These are phyloP conservation scores for Didymella sp. DNA, from an alignment of 2,329 filamentous ascomycete species.

Conservation along the genomic window DNA sequence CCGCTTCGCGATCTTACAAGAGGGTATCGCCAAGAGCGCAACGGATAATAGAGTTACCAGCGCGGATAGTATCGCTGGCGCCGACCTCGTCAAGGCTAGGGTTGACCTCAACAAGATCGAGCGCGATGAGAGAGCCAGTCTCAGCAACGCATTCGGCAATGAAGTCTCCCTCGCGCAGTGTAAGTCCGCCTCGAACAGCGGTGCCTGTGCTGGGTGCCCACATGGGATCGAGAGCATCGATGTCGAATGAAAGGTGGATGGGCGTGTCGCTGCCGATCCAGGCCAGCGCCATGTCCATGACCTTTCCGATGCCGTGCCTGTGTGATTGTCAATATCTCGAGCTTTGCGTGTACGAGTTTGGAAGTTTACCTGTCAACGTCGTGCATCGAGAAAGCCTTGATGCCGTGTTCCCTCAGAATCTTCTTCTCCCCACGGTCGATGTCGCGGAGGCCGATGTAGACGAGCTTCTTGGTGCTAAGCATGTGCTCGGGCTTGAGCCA, in stretches of 20 bases:
- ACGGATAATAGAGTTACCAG: conserved; percentile 88
- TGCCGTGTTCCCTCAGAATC: conserved; percentile 84
- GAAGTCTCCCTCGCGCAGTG: conserved; percentile 93
- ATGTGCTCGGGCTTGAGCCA: conserved; percentile 81
- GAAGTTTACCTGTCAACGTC: conserved; percentile 81
- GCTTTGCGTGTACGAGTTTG: too few species aligned
- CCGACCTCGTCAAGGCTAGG: conserved; percentile 62
- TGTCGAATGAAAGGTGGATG: conserved; percentile 96
- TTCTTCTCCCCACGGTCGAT: conserved; percentile 94
- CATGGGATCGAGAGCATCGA: conserved; percentile 93
- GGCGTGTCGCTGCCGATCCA: conserved; percentile 95
- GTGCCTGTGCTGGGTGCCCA: conserved; percentile 97
- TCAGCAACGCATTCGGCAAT: conserved; percentile 76
- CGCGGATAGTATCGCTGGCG: conserved; percentile 84
- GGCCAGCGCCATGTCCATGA: conserved; percentile 97
- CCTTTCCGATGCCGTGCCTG: conserved; percentile 89
- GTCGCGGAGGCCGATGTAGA: conserved; percentile 95
- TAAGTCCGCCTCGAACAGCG: conserved; percentile 90
- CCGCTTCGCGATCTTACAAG: conserved; percentile 59
- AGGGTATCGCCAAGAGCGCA: conserved; percentile 93
- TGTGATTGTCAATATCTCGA: conserved; percentile 6
- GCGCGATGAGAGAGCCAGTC: conserved; percentile 63
- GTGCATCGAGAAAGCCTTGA: conserved; percentile 98
- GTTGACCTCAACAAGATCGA: conserved; percentile 65
- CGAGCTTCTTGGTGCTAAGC: conserved; percentile 80